Percentiles rank a stretch among this genome's conserved stretches.
Evolutionary conservation across 768 basidiomycete genomes (phyloP).

Genomic region (Auricularia sp.): DNA sequence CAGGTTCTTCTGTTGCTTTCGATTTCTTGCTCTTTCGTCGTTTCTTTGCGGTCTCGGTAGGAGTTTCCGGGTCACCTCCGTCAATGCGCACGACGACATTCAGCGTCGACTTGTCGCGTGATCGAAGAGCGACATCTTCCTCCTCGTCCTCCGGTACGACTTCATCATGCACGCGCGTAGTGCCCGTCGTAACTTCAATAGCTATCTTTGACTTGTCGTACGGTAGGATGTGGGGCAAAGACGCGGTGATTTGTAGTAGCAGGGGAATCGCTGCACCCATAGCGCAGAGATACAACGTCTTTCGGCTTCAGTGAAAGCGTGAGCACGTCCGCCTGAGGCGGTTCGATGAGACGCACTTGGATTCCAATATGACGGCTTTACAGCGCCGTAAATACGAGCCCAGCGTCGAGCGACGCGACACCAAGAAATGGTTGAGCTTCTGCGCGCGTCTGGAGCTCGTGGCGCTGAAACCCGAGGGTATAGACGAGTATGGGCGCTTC

Average conservation of each 20-base stretch:
- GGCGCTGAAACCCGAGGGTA: conserved; percentile 63
- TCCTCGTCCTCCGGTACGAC: conserved; percentile 65
- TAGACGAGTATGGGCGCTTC: conserved; percentile 65
- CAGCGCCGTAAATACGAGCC: conserved; percentile 70
- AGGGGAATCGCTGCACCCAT: conserved; percentile 89
- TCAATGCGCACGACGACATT: conserved; percentile 50
- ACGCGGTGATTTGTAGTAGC: conserved; percentile 56
- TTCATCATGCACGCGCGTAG: conserved; percentile 70
- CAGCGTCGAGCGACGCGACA: conserved; percentile 67
- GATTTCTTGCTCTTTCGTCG: background rate
- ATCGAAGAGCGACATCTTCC: conserved; percentile 49
- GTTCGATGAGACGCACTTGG: conserved; percentile 42
- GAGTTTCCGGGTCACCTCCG: conserved; percentile 32
- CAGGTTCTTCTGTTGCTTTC: background rate
- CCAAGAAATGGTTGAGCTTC: conserved; percentile 65
- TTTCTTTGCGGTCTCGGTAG: background rate
- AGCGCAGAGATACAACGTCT: conserved; percentile 62
- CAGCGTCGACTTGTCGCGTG: conserved; percentile 62
- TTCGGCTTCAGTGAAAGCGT: conserved; percentile 40
- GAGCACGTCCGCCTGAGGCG: background rate
- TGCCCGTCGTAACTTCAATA: conserved; percentile 55
- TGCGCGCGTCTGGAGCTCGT: conserved; percentile 75
- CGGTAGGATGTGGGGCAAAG: conserved; percentile 65
- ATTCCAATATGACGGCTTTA: conserved; percentile 57
- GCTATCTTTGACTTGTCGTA: conserved; percentile 53